Evolutionary conservation across 352 stramenopile species (phyloP).

Genomic region (Pythium dissimile): DNA sequence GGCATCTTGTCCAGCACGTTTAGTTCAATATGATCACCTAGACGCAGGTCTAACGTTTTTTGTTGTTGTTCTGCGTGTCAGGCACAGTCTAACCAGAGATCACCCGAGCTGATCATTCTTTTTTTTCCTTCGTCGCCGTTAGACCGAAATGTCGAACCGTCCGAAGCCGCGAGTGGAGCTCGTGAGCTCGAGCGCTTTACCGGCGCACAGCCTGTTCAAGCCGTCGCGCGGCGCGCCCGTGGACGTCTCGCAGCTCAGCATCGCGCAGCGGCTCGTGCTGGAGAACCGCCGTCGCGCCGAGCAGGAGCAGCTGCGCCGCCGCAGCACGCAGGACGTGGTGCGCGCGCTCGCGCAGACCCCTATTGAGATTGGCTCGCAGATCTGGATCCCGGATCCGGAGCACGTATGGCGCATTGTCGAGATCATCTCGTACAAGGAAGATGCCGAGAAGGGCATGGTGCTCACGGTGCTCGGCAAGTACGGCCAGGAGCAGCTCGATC

Average conservation of each 20-base stretch:
- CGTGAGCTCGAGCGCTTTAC: slow-evolving; percentile 62
- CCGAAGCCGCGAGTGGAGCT: slow-evolving; percentile 54
- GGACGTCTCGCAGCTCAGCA: slow-evolving; percentile 59
- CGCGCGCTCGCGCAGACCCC: slow-evolving; percentile 60
- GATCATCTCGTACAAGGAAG: slow-evolving; percentile 54
- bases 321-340: slow-evolving; percentile 71
- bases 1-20: too few species aligned
- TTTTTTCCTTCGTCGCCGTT: not conserved
- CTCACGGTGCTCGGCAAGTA: slow-evolving; percentile 68
- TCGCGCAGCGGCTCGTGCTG: slow-evolving; percentile 79
- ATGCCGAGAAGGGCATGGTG: slow-evolving; percentile 61
- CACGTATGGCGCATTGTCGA: slow-evolving; percentile 83
- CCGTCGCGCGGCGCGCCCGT: slow-evolving; percentile 48
- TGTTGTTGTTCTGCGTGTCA: too few species aligned
- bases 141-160: slow-evolving; percentile 3
- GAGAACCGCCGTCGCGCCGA: slow-evolving; percentile 80
- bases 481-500: slow-evolving; percentile 68
- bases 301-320: slow-evolving; percentile 49
- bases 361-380: slow-evolving; percentile 74
- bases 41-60: too few species aligned
- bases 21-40: too few species aligned
- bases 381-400: slow-evolving; percentile 85
- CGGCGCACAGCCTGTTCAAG: slow-evolving; percentile 80
- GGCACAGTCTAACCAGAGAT: too few species aligned
- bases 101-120: not conserved